Base-by-base conservation (phyloP, 352 stramenopile genomes). In the Thalassiosira livingstoniorum region DNA sequence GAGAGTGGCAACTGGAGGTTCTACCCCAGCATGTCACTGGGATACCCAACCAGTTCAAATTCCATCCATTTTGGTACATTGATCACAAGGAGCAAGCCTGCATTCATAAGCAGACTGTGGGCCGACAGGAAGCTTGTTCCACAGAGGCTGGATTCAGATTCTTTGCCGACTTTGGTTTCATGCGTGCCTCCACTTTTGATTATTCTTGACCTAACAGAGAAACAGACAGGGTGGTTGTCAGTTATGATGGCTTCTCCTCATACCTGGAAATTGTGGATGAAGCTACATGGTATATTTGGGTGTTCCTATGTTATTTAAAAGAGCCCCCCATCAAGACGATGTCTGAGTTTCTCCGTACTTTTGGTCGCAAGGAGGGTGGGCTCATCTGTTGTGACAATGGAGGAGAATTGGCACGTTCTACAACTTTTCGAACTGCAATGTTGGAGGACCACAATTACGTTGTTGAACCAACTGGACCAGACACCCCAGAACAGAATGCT, bases 71-170 rank as follows among this genome's bases (percentile, higher is more conserved):
- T 15, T 47, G 7, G 7, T 15, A 18, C 7, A 47, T 65, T 18
- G 7, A 37, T 35, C 27, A 65, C 25, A 65, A 75, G 25, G 66
- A 65, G 21, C 31, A 63, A 27, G 66, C 66, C 2, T 2, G 4
- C 25, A 65, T 75, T 27, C 47, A 34, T 10, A 75, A 75, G 34
- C 11, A 75, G 35, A 15, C 31, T 29, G 51, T 34, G 2, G 32
- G 34, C 4, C 11, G 35, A 15, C 21, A 21, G 0, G 18, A 45
- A 18, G 2, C 25, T 25, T 25, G 27, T 15, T 23, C 35, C 3
- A 0, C 47, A 31, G 1, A 15, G 1, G 23, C 31, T 1, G 66
- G 39, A 18, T 7, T 18, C 7, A 7, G 39, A 15, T 47, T 47
- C 39, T 47, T 47, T 15, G 15, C 15, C 47, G 39, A 47, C 39